Evolutionary conservation across 2,329 filamentous ascomycete genomes (phyloP).

Genomic region (Alternaria atra): DNA sequence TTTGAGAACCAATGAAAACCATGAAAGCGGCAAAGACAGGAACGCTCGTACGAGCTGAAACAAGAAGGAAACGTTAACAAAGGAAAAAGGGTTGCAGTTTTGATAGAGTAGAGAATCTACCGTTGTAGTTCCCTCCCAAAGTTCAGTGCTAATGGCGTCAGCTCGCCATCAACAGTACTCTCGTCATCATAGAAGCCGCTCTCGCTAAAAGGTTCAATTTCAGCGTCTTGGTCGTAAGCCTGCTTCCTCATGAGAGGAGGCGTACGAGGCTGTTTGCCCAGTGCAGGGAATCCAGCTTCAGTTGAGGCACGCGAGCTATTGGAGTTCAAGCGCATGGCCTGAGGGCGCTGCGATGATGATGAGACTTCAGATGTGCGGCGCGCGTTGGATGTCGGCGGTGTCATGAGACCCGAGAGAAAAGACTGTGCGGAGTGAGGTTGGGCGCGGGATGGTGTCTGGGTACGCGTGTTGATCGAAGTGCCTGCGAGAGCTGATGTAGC

Average conservation of each 20-base stretch:
- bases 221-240: slow-evolving; percentile 68
- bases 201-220: slow-evolving; percentile 59
- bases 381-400: slow-evolving; percentile 81
- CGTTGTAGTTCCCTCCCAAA: slow-evolving; percentile 42
- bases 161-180: slow-evolving; percentile 55
- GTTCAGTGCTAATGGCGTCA: slow-evolving; percentile 46
- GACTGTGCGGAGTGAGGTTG: slow-evolving; percentile 63
- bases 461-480: slow-evolving; percentile 42
- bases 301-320: slow-evolving; percentile 40
- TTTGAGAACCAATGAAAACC: slow-evolving; percentile 1
- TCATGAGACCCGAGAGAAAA: slow-evolving; percentile 82
- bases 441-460: slow-evolving; percentile 45
- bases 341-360: slow-evolving; percentile 39
- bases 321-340: slow-evolving; percentile 39
- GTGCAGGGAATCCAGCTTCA: slow-evolving; percentile 43
- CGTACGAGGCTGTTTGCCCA: slow-evolving; percentile 53
- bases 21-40: slow-evolving; percentile 3
- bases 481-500: slow-evolving; percentile 57
- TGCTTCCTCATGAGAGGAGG: slow-evolving; percentile 65
- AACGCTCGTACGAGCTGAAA: slow-evolving; percentile 2
- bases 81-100: slow-evolving; percentile 10
- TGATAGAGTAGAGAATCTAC: neutral
- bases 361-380: slow-evolving; percentile 67
- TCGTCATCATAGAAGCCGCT: slow-evolving; percentile 61
- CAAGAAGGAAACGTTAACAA: slow-evolving; percentile 8